phyloP scores from a whole-genome alignment of 192 early-diverging fungal genomes.

The Borealophlyctis nickersoniae region DNA sequence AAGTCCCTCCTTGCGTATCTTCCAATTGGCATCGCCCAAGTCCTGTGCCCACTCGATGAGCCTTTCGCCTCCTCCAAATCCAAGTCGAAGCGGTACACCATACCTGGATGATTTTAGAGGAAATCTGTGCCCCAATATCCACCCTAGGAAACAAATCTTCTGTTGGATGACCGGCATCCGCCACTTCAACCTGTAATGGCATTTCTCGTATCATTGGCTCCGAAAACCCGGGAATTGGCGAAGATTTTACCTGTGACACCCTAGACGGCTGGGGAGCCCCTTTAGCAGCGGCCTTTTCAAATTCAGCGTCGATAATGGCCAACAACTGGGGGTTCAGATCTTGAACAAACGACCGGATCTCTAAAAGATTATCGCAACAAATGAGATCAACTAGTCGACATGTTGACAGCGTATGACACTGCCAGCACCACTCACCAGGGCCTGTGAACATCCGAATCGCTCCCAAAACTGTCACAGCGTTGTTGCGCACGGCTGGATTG shows the following conservation, averaged over 20 bases:
- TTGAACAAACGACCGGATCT: slow-evolving; percentile 76
- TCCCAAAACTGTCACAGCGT: slow-evolving; percentile 76
- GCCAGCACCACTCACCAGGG: slow-evolving; percentile 51
- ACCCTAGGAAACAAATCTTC: slow-evolving; percentile 88
- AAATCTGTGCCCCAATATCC: slow-evolving; percentile 69
- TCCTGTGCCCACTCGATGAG: slow-evolving; percentile 47
- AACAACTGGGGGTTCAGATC: slow-evolving; percentile 83
- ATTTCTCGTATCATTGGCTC: too few relatives aligned
- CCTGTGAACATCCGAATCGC: slow-evolving; percentile 81
- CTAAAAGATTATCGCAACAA: slow-evolving; percentile 38
- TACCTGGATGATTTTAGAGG: slow-evolving; percentile 53
- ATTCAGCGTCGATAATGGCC: slow-evolving; percentile 86
- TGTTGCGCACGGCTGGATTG: slow-evolving; percentile 77
- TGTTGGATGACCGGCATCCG: slow-evolving; percentile 53
- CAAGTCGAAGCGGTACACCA: slow-evolving; percentile 6
- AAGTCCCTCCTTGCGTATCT: slow-evolving; percentile 85
- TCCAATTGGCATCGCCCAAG: slow-evolving; percentile 85
- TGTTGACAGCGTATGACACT: too few relatives aligned
- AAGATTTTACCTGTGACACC: slow-evolving; percentile 16
- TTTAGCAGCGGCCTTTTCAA: slow-evolving; percentile 76
- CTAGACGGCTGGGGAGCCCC: slow-evolving; percentile 66
- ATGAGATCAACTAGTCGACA: background rate
- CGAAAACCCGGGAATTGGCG: too few relatives aligned
- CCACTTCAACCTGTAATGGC: slow-evolving; percentile 23
- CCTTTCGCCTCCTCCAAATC: too few relatives aligned